Evolutionary conservation across 176 grass and related monocot genomes (phyloP), one percentile per base, ranked within the genome.

Genomic region (Elymus sibiricus): DNA sequence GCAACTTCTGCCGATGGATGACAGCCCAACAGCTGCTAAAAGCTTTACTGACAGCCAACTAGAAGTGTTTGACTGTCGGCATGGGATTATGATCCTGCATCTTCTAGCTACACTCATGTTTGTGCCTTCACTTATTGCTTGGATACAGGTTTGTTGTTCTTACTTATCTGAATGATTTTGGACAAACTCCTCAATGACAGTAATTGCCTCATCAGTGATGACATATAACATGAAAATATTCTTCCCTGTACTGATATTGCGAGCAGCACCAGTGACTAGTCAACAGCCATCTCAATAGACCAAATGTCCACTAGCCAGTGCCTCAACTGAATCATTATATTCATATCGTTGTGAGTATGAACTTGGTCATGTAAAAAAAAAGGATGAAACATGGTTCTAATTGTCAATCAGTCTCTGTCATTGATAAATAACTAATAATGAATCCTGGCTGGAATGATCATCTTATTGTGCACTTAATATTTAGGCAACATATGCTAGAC

Each of bases 31-130:
- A 74, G 70, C 90, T 35, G 21, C 84, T 60, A 99, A 96, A 93
- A 94, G 91, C 79, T 99, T 96, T 86, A 90, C 88, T n/a, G 94
- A 95, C 67, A 91, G 84, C 83, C 97, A 99, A 74, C 70, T 99
- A 73, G 97, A 99, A 86, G 74, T 82, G 47, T 99, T 96, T 49
- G 91, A 99, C 78, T 92, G 88, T 79, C 70, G 76, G 35, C 94
- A 92, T 90, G 92, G 93, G 19, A 81, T 96, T 15, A 73, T 96
- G 81, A 94, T 94, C 34, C 91, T 96, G 82, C 97, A 99, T 90
- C 84, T 96, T 90, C 82, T 99, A 79, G 87, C 88, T 43, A 92
- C 76, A 15, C 88, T 99, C 60, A 94, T 99, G 97, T 96, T 99
- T 85, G 86, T 58, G 1, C 97, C 97, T 77, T 99, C 94, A 70